Evolutionary conservation across 129 eudicot species (phyloP).

Genomic region (Lactuca saligna): DNA sequence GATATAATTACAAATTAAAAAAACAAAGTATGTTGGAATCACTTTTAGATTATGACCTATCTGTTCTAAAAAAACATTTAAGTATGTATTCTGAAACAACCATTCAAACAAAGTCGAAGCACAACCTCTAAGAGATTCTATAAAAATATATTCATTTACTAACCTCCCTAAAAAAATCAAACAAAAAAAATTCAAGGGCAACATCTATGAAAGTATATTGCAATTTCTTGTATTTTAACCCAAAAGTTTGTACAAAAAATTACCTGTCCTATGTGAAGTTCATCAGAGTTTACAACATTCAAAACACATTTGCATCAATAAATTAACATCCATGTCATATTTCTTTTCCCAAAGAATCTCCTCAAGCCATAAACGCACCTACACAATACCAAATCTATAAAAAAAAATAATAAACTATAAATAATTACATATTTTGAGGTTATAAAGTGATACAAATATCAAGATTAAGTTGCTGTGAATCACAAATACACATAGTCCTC

Average conservation of each 20-base stretch:
- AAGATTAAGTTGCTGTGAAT: conserved; percentile 50
- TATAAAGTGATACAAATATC: conserved; percentile 51
- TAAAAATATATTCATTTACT: conserved; percentile 63
- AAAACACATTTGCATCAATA: conserved; percentile 91
- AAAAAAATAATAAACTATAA: neutral
- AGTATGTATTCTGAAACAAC: no score
- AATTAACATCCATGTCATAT: conserved; percentile 71
- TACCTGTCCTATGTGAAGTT: conserved; percentile 86
- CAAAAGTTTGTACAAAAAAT: neutral
- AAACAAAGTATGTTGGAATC: no score
- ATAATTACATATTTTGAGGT: neutral
- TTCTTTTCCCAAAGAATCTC: conserved; percentile 95
- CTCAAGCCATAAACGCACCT: conserved; percentile 85
- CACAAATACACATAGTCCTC: conserved; percentile 69
- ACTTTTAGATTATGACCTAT: no score
- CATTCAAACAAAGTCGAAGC: conserved; percentile 16
- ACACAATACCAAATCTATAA: neutral
- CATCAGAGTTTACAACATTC: conserved; percentile 60
- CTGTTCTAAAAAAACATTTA: no score
- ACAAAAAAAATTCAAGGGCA: neutral
- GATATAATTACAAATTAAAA: no score
- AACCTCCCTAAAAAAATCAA: conserved; percentile 53
- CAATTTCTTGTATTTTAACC: no score
- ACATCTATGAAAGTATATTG: no score
- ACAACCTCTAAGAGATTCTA: conserved; percentile 55